Evolutionary conservation across 441 rosid species (phyloP).

Genomic region (Pelargonium myrrhifolium): DNA sequence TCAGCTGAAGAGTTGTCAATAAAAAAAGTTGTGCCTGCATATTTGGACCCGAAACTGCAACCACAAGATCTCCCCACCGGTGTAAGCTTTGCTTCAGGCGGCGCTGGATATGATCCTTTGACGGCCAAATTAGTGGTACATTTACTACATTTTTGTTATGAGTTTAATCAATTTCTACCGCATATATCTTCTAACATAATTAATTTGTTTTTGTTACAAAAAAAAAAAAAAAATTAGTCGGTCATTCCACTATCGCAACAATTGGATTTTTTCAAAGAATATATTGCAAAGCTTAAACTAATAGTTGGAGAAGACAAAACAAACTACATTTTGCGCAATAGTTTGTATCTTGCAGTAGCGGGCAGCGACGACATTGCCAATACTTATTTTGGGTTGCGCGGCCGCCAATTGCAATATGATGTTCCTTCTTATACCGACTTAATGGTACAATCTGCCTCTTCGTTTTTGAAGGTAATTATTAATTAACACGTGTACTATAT

Average conservation of each 20-base stretch:
- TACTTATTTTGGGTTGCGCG: slow-evolving; percentile 14
- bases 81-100: slow-evolving; percentile 81
- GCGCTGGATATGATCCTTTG: slow-evolving; percentile 66
- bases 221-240: slow-evolving; percentile 7
- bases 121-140: slow-evolving; percentile 45
- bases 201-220: too few relatives aligned
- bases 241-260: slow-evolving; percentile 12
- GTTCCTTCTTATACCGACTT: slow-evolving; percentile 14
- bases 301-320: slow-evolving; percentile 22
- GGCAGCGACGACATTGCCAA: slow-evolving; percentile 26
- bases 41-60: slow-evolving; percentile 44
- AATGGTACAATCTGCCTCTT: slow-evolving; percentile 13
- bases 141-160: too few relatives aligned
- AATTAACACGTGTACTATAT: too few relatives aligned
- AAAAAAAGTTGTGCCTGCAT: slow-evolving; percentile 53
- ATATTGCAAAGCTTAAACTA: slow-evolving; percentile 13
- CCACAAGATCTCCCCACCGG: slow-evolving; percentile 63
- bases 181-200: too few relatives aligned
- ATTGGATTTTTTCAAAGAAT: slow-evolving; percentile 15
- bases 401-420: slow-evolving; percentile 1
- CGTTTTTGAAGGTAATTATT: neutral
- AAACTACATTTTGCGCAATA: slow-evolving; percentile 1
- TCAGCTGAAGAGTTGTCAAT: slow-evolving; percentile 68
- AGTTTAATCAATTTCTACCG: too few relatives aligned
- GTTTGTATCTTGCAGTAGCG: slow-evolving; percentile 12